Base-by-base conservation (phyloP, 352 stramenopile species). In the Phytophthora pinifolia region DNA sequence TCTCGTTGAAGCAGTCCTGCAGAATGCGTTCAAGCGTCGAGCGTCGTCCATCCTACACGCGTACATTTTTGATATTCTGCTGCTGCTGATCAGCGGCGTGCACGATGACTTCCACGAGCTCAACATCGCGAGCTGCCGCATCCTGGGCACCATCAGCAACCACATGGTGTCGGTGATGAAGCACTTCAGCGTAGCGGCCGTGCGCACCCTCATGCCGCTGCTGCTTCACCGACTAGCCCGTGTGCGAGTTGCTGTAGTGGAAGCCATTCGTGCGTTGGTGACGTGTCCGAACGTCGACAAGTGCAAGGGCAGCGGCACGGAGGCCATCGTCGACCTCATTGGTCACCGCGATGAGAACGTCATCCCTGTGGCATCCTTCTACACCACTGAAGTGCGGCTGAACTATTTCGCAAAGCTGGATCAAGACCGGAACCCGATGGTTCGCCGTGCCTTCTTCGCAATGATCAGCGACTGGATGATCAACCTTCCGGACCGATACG, bases 341-440 rank as follows among this genome's bases (percentile, higher is more conserved):
- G 96, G 94, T 13, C 97, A 98, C 66, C 78, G 88, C 34, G 94
- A 98, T 47, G 92, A 98, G 37, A 99, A 99, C 72, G 89, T 98
- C 31, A 87, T 98, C 44, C 86, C 91, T 4, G 85, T 98, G 38
- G 74, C 90, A 10, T 83, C 91, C 10, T 99, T 99, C 60, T 99
- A 98, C 62, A 83, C 83, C 22, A 35, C 76, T 12, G 82, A 96
- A 51, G 83, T 98, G 32, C 83, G 80, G 3, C 50, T 98, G 35
- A 99, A 99, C 66, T 92, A 89, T 59, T 89, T 98, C 49, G 95
- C 95, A 25, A 89, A 94, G 55, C 69, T 98, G 2, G 78, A 94
- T 31, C 84, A 93, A 53, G 92, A 98, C 67, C 62, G 64, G 7
- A 96, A 93, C 49, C 48, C 67, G 2, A 62, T 73, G 13, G 92